Base-by-base conservation (phyloP, 2,329 filamentous ascomycete species). In the Chaetomium sp. region DNA sequence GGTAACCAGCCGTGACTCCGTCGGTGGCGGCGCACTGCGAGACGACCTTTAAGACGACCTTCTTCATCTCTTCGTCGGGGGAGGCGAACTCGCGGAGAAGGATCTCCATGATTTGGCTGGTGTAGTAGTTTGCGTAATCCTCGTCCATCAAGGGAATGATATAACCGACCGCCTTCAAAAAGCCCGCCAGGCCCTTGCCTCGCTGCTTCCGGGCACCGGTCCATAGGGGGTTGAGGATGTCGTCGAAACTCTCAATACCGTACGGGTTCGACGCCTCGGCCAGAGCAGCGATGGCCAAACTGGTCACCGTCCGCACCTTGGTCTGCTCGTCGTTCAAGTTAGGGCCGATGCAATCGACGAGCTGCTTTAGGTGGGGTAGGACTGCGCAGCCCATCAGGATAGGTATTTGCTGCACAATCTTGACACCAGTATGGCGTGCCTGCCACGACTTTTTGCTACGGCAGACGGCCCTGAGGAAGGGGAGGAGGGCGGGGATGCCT, bases 111-210 rank as follows among this genome's bases (percentile, higher is more conserved):
- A 99, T 97, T 77, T 99, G 93, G 70, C 89, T 92, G 9, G 95
- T 98, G 75, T 99, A 99, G 80, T 99, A 99, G 76, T 97, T 98
- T 78, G 95, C 94, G 76, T 97, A 98, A 75, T 99, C 95, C 78
- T 99, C 95, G 79, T 99, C 95, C 95, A 99, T 99, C 60, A 99
- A 85, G 4, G 95, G 95, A 68, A 99, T 98, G 74, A 99, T 97
- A 76, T 95, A 98, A 29, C 95, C 95, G 51, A 99, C 94, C 55
- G 95, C 95, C 80, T 99, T 99, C 67, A 99, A 82, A 78, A 97
- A 99, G 16, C 93, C 94, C 27, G 95, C 94, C 53, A 99, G 84
- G 72, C 94, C 93, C 77, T 99, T 99, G 68, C 95, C 95, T 74
- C 95, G 89, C 79, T 99, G 95, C 79, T 97, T 97, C 68, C 94